Evolutionary conservation across 345 rosid genomes (phyloP), one percentile per base, ranked within the genome.

Genomic region (Turnera subulata): DNA sequence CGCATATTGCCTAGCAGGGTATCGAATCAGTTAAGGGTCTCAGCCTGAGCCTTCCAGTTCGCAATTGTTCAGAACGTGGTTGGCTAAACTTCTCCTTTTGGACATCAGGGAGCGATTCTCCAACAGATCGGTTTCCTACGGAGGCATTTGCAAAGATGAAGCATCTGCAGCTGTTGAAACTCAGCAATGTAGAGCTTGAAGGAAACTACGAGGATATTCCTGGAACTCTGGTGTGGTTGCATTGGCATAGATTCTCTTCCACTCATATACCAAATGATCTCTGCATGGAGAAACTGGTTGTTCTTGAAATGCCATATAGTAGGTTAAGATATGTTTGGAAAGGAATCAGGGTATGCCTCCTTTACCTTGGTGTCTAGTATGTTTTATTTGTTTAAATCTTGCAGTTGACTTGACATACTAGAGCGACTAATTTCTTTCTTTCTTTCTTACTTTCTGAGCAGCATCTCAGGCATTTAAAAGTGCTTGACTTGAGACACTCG

Each of bases 241-340:
- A n/a, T n/a, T n/a, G n/a, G n/a, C n/a, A n/a, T n/a, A n/a, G n/a
- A n/a, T n/a, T n/a, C n/a, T n/a, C n/a, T n/a, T n/a, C n/a, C n/a
- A n/a, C n/a, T n/a, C n/a, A n/a, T n/a, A n/a, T n/a, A n/a, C n/a
- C n/a, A n/a, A n/a, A n/a, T n/a, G n/a, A n/a, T n/a, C n/a, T n/a
- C n/a, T n/a, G n/a, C n/a, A n/a, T n/a, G n/a, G n/a, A n/a, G n/a
- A n/a, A n/a, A n/a, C n/a, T n/a, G n/a, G n/a, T n/a, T n/a, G n/a
- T n/a, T n/a, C n/a, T n/a, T n/a, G n/a, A n/a, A n/a, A n/a, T n/a
- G n/a, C n/a, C n/a, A n/a, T n/a, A n/a, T n/a, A 66, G 71, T 55
- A 53, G 46, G 12, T 43, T 66, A 38, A 44, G 53, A 25, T 38
- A 66, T 16, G 38, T 65, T 37, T 65, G 69, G 69, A 65, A 58